phyloP scores from a whole-genome alignment of 2,329 filamentous ascomycete genomes.

The Fusarium nisikadoi region DNA sequence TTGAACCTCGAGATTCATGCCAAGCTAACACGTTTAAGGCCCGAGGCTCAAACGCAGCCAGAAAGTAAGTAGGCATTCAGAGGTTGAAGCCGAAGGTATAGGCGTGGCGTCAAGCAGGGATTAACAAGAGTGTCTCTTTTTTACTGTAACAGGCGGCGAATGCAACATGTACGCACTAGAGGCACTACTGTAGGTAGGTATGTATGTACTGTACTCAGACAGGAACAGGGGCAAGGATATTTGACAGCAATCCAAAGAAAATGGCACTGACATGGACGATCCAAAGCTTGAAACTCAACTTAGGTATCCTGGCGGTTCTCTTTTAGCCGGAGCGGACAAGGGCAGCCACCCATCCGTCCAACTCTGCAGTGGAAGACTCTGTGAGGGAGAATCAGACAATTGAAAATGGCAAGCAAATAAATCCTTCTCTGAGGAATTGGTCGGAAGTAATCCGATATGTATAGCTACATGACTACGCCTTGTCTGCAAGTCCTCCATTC shows the following conservation, averaged over 20 bases:
- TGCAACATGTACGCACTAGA: conserved; percentile 1
- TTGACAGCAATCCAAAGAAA: conserved; percentile 9
- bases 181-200: not conserved
- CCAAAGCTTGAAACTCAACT: not conserved
- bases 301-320: not conserved
- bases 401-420: not conserved
- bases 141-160: conserved; percentile 7
- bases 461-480: not conserved
- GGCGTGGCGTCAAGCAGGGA: conserved; percentile 11
- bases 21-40: conserved; percentile 24
- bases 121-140: conserved; percentile 3
- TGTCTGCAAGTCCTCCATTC: not conserved
- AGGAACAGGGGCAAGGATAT: conserved; percentile 19
- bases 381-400: conserved; percentile 1
- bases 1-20: conserved; percentile 4
- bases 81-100: not conserved
- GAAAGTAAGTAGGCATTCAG: not conserved
- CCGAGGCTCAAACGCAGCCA: conserved; percentile 22
- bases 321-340: conserved; percentile 9
- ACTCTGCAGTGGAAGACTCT: not conserved
- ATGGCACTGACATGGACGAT: conserved; percentile 5
- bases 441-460: conserved; percentile 19
- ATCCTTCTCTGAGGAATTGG: not conserved
- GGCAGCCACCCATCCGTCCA: conserved; percentile 20
- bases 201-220: not conserved